Evolutionary conservation across 2,329 filamentous ascomycete genomes (phyloP).

Genomic region (Aspergillus eucalypticola): DNA sequence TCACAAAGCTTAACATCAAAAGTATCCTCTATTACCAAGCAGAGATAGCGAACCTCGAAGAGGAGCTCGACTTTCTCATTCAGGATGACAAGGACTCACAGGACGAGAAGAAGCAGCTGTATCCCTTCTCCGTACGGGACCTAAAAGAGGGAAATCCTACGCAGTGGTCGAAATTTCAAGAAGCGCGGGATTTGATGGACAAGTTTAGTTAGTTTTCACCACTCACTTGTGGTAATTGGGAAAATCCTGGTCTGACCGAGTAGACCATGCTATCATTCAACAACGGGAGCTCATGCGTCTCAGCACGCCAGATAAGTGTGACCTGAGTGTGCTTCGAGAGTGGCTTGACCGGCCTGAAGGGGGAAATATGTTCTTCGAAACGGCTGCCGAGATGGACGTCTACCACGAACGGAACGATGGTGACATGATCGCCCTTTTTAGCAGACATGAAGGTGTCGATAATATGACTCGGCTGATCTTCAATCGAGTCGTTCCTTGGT

Average conservation of each 20-base stretch:
- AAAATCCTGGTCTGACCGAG: not conserved
- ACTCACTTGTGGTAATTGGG: not conserved
- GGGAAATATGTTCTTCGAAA: not conserved
- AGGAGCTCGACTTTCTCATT: conserved; percentile 1
- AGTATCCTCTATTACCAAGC: conserved; percentile 11
- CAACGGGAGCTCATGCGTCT: conserved; percentile 2
- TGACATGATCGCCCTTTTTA: not conserved
- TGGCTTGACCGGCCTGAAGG: not conserved
- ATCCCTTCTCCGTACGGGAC: conserved; percentile 1
- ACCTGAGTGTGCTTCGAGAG: not conserved
- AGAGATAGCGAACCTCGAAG: conserved; percentile 1
- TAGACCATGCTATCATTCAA: conserved; percentile 4
- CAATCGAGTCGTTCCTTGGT: not conserved
- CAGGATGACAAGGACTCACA: not conserved
- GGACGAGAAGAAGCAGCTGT: not conserved
- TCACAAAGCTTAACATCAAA: conserved; percentile 4
- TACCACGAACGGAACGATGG: not conserved
- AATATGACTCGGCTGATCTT: conserved; percentile 3
- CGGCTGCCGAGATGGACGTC: not conserved
- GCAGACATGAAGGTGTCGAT: conserved; percentile 1
- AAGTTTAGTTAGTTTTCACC: not conserved
- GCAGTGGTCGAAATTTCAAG: conserved; percentile 9
- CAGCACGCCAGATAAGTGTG: not conserved
- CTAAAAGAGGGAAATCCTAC: conserved; percentile 1
- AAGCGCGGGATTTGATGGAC: conserved; percentile 2